A percentile compares a stretch with the other conserved stretches of the same genome.
Evolutionary conservation across 495 filamentous ascomycete genomes (phyloP).

Genomic region (Saxispiralis lemnorum): DNA sequence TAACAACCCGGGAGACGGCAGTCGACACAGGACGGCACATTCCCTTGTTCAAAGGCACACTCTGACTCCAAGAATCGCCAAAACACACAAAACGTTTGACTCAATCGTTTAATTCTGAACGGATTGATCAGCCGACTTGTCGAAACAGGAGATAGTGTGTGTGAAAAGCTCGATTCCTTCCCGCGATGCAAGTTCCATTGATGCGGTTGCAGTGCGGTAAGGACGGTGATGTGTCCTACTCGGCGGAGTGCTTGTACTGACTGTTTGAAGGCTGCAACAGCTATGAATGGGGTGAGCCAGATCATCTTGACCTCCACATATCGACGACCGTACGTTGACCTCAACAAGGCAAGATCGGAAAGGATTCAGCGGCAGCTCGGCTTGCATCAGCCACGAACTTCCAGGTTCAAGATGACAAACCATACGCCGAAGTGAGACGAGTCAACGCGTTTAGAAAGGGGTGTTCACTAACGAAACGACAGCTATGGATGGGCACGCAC

Average conservation of each 20-base stretch:
- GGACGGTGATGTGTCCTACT: constrained; percentile 8
- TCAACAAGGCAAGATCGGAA: constrained; percentile 24
- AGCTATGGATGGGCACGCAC: constrained; percentile 99
- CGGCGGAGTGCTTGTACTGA: constrained; percentile 7
- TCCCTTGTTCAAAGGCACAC: no score
- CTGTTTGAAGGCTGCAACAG: constrained; percentile 59
- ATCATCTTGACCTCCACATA: no score
- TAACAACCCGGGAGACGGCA: no score
- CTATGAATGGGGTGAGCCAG: constrained; percentile 81
- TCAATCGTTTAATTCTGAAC: no score
- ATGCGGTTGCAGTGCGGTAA: constrained; percentile 83
- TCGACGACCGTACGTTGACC: no score
- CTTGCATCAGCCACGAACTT: constrained; percentile 21
- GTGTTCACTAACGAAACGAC: not conserved
- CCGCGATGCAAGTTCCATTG: constrained; percentile 62
- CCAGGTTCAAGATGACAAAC: constrained; percentile 24
- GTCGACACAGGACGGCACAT: no score
- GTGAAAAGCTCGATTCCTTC: not conserved
- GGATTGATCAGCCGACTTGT: no score
- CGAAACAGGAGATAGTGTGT: no score
- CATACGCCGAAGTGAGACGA: constrained; percentile 25
- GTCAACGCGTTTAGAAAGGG: not conserved
- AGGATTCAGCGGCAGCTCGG: constrained; percentile 54
- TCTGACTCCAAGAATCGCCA: not conserved
- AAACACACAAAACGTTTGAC: no score